Evolutionary conservation across 805 yeast species (phyloP).

Genomic region (Pichia insulana): DNA sequence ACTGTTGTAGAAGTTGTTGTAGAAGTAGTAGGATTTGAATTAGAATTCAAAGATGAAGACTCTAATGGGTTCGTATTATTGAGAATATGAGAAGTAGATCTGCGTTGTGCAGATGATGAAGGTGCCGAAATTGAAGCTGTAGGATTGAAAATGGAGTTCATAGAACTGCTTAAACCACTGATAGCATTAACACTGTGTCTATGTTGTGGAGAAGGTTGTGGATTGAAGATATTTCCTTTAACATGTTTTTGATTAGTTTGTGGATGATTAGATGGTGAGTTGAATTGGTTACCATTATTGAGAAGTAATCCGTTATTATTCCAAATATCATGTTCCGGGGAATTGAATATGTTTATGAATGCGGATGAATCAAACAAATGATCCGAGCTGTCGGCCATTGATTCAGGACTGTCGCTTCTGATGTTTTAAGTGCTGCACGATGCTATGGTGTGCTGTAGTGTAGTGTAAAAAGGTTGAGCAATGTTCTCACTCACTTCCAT

Average conservation of each 20-base stretch:
- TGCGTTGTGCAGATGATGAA: constrained; percentile 1
- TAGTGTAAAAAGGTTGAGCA: background rate
- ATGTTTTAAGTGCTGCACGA: background rate
- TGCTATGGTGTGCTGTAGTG: background rate
- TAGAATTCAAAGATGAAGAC: background rate
- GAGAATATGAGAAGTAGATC: background rate
- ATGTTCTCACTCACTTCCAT: too few species aligned
- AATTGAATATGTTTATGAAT: background rate
- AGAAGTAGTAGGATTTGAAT: background rate
- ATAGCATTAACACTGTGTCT: too few species aligned
- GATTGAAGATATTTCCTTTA: background rate
- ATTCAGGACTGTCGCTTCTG: background rate
- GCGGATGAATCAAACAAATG: background rate
- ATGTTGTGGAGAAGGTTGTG: too few species aligned
- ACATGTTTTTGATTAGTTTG: background rate
- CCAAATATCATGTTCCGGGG: background rate
- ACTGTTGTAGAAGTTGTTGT: background rate
- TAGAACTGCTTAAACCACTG: too few species aligned
- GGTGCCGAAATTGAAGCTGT: constrained; percentile 4
- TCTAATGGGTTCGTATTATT: background rate
- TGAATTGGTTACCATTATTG: too few species aligned
- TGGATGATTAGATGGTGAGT: background rate
- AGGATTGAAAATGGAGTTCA: background rate
- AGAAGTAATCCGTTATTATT: background rate
- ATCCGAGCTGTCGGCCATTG: background rate